A percentile compares a stretch with the other conserved stretches of the same genome.
Conservation (phyloP, 495 filamentous ascomycete species). For the Aspergillus hancockii region DNA sequence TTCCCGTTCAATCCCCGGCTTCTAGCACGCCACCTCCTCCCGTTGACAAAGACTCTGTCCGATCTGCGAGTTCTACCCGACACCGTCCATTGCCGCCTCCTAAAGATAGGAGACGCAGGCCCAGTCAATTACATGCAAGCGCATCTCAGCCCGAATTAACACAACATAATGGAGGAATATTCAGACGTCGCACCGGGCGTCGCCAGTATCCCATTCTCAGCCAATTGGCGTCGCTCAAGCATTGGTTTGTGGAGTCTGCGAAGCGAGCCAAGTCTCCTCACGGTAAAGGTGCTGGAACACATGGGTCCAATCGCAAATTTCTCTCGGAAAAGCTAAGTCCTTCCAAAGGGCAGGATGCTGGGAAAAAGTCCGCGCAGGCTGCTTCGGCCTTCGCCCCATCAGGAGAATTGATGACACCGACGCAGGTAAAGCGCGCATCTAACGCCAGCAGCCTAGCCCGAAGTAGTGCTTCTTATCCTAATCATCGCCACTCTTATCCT, state of each 20-base stretch:
- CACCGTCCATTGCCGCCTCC: conserved; percentile 78
- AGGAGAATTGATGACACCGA: conserved; percentile 38
- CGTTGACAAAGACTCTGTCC: conserved; percentile 75
- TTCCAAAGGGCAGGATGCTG: conserved; percentile 41
- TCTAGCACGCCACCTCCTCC: conserved; percentile 56
- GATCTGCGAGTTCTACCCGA: conserved; percentile 68
- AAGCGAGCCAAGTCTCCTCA: conserved; percentile 71
- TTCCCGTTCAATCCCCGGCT: conserved; percentile 38
- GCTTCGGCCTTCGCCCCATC: conserved; percentile 26
- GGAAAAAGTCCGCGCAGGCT: conserved; percentile 27
- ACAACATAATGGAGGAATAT: conserved; percentile 54
- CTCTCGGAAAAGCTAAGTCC: conserved; percentile 46
- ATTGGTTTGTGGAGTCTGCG: conserved; percentile 79
- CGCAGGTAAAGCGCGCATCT: conserved; percentile 46
- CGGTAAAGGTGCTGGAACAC: conserved; percentile 31
- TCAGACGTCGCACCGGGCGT: conserved; percentile 54
- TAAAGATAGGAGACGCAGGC: conserved; percentile 73
- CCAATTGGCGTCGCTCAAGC: conserved; percentile 82
- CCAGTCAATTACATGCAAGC: conserved; percentile 79
- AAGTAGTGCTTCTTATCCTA: conserved; percentile 48
- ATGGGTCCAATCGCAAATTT: conserved; percentile 37
- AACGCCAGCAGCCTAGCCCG: conserved; percentile 48
- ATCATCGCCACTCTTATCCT: conserved; percentile 48
- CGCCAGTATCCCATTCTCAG: conserved; percentile 73
- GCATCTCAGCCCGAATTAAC: conserved; percentile 68